Conservation (phyloP, 139 green algal species). For the Picochlorum sp. region DNA sequence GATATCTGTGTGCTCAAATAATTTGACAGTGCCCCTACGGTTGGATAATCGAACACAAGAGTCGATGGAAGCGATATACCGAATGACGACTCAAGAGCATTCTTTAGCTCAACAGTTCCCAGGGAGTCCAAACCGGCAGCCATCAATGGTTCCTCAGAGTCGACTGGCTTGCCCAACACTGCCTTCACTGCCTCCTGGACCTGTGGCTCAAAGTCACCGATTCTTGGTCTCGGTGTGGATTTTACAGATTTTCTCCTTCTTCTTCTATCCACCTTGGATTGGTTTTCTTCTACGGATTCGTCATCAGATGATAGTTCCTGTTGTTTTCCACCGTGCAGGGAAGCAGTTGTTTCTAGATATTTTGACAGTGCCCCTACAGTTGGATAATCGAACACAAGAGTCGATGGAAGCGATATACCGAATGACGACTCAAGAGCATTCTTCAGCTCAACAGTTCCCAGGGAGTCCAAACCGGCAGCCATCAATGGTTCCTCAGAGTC, state of each 20-base stretch:
- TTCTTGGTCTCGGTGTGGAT: too few species aligned
- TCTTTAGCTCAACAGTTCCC: conserved; percentile 31
- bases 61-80: conserved; percentile 31
- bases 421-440: conserved; percentile 37
- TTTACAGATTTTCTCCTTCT: neutral
- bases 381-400: conserved; percentile 56
- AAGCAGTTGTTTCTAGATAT: neutral
- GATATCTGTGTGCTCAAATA: conserved; percentile 20
- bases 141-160: conserved; percentile 45
- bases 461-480: conserved; percentile 42
- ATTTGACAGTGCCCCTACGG: conserved; percentile 25
- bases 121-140: conserved; percentile 54
- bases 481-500: conserved; percentile 53
- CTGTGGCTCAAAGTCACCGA: neutral
- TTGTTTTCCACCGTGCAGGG: conserved; percentile 9
- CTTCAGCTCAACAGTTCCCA: conserved; percentile 32
- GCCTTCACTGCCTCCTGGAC: conserved; percentile 3
- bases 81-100: conserved; percentile 25
- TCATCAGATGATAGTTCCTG: neutral
- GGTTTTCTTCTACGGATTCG: neutral
- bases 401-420: conserved; percentile 32
- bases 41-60: conserved; percentile 53
- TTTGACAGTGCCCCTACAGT: conserved; percentile 19
- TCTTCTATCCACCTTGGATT: neutral
- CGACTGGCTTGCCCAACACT: conserved; percentile 4